Percentiles rank a stretch among this genome's conserved stretches.
Conservation (phyloP, 805 yeast genomes). For the Metschnikowia orientalis region DNA sequence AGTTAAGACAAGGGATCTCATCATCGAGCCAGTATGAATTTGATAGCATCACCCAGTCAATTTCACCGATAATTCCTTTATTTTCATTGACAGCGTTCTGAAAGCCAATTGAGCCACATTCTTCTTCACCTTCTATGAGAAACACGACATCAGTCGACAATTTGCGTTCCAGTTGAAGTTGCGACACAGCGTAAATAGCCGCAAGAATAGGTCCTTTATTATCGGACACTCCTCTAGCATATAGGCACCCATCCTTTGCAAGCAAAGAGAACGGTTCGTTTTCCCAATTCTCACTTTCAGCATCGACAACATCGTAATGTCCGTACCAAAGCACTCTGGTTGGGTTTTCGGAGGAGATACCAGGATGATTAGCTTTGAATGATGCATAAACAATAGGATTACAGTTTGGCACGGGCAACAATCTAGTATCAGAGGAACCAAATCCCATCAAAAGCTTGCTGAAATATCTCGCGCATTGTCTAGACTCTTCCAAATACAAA, state of each 20-base stretch:
- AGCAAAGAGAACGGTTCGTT: slow-evolving; percentile 75
- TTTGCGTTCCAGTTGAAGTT: slow-evolving; percentile 46
- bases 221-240: slow-evolving; percentile 91
- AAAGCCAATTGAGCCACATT: slow-evolving; percentile 86
- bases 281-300: slow-evolving; percentile 58
- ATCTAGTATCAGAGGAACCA: slow-evolving; percentile 65
- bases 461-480: slow-evolving; percentile 80
- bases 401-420: slow-evolving; percentile 70
- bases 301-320: slow-evolving; percentile 92
- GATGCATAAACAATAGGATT: slow-evolving; percentile 83
- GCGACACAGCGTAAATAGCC: slow-evolving; percentile 81
- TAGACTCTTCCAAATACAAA: slow-evolving; percentile 67
- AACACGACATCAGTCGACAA: slow-evolving; percentile 74
- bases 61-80: slow-evolving; percentile 52
- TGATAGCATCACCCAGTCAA: slow-evolving; percentile 87
- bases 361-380: slow-evolving; percentile 35
- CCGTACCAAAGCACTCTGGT: slow-evolving; percentile 79
- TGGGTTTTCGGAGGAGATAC: slow-evolving; percentile 9
- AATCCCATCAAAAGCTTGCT: slow-evolving; percentile 55
- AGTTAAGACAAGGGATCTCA: slow-evolving; percentile 82
- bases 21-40: slow-evolving; percentile 95
- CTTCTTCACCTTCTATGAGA: slow-evolving; percentile 93
- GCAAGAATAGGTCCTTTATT: slow-evolving; percentile 93
- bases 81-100: slow-evolving; percentile 56
- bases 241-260: slow-evolving; percentile 77